Base-by-base conservation (phyloP, 148 eudicot species). In the Rhododendron griersonianum region DNA sequence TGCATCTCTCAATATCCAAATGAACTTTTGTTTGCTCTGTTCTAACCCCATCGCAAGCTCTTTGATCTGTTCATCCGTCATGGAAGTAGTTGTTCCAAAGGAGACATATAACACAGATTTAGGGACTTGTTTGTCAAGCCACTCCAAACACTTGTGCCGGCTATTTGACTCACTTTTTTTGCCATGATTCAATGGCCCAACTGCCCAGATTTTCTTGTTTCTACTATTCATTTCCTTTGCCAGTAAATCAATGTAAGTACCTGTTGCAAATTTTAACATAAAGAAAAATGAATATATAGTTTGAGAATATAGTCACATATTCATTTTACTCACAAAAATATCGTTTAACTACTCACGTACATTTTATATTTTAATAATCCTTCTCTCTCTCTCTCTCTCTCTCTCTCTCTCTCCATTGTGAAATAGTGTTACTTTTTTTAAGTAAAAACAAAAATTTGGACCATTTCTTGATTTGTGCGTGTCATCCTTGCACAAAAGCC, bases 211-310 rank as follows among this genome's bases (percentile, higher is more conserved):
- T 61, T 83, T 82, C 13, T 75, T 84, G 74, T 7, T 48, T 25
- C 4, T 65, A 9, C 30, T n/a, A 8, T 65, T 65, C 28, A 88
- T 81, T 30, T 87, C 82, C 47, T 86, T 86, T 16, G 23, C 28
- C 15, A 89, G 85, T 7, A 90, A 76, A 50, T 90, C 86, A 30
- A 90, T 28, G 84, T 67, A 90, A 61, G 59, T 48, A 65, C 71
- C 71, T 65, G 71, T n/a, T 23, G 65, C 71, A n/a, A 21, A 19
- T 21, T 61, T 57, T 5, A 57, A 5, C 7, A 57, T 15, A 57
- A 19, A 16, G 7, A 3, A 57, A 57, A 57, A 57, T 19, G 21
- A 19, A 57, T 18, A 57, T 19, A 16, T 57, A 57, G 63, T 57
- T 18, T 19, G 63, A 57, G 63, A 57, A 57, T 16, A 15, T 18